Percentiles rank a stretch among this genome's conserved stretches.
Evolutionary conservation across 352 stramenopile genomes (phyloP).

Genomic region (Peronospora destructor): DNA sequence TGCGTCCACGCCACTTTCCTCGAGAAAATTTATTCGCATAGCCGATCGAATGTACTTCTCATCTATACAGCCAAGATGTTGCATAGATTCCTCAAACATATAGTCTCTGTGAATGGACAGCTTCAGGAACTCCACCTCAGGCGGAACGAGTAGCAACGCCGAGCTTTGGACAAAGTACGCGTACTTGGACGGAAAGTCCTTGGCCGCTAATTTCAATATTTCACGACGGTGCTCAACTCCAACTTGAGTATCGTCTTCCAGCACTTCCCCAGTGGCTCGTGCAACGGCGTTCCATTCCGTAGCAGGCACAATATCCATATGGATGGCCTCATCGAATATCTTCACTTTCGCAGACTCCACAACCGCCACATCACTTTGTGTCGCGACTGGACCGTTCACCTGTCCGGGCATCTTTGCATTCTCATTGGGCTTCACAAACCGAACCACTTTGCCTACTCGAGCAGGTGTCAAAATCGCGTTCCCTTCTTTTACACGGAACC

Average conservation of each 20-base stretch:
- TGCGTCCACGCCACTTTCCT: constrained; percentile 77
- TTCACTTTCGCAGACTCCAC: constrained; percentile 27
- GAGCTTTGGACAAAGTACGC: constrained; percentile 42
- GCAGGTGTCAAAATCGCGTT: constrained; percentile 10
- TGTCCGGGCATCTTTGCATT: constrained; percentile 29
- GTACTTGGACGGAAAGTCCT: constrained; percentile 48
- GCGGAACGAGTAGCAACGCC: constrained; percentile 30
- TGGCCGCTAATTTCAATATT: constrained; percentile 22
- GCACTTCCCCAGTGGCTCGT: constrained; percentile 25
- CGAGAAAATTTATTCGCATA: constrained; percentile 74
- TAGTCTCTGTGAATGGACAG: constrained; percentile 43
- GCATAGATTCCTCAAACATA: constrained; percentile 60
- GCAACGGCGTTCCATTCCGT: constrained; percentile 31
- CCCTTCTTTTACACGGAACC: constrained; percentile 34
- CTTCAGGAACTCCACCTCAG: constrained; percentile 42
- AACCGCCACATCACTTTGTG: constrained; percentile 28
- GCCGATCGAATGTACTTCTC: constrained; percentile 47
- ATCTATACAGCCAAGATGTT: constrained; percentile 48
- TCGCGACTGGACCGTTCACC: constrained; percentile 11
- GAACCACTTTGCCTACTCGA: constrained; percentile 26
- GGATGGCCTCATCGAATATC: constrained; percentile 26
- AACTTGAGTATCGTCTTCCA: constrained; percentile 23
- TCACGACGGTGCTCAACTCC: constrained; percentile 32
- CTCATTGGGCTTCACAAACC: constrained; percentile 24
- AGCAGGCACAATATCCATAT: constrained; percentile 35